Conservation (phyloP, 108 stramenopile species). For the Phaeodactylum tricornutum region DNA sequence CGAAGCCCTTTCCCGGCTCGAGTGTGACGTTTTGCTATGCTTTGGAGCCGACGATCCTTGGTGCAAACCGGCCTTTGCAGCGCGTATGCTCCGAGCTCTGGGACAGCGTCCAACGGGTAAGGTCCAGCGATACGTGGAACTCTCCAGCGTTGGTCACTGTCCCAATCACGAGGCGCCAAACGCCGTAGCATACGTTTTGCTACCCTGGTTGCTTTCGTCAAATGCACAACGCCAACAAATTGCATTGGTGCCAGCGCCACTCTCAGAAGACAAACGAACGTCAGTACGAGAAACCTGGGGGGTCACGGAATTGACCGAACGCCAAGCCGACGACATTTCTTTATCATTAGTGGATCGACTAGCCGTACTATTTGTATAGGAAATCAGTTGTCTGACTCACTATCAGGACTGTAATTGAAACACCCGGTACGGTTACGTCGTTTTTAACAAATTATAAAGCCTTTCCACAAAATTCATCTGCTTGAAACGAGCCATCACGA, state of each 20-base stretch:
- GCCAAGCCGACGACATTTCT: constrained; percentile 28
- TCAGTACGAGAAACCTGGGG: constrained; percentile 52
- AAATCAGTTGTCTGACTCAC: too few species aligned
- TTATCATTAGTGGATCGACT: constrained; percentile 34
- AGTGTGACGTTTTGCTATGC: constrained; percentile 55
- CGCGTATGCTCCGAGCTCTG: constrained; percentile 21
- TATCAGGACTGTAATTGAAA: too few species aligned
- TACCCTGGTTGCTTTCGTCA: constrained; percentile 6
- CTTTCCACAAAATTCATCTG: too few species aligned
- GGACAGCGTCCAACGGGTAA: constrained; percentile 2
- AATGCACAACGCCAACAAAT: background rate
- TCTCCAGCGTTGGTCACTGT: constrained; percentile 73
- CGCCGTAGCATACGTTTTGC: constrained; percentile 42
- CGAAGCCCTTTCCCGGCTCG: constrained; percentile 22
- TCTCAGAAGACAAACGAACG: background rate
- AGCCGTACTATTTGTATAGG: constrained; percentile 19
- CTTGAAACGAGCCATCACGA: too few species aligned
- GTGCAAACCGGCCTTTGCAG: constrained; percentile 39
- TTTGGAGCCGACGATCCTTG: constrained; percentile 76
- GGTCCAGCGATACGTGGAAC: constrained; percentile 46
- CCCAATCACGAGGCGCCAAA: constrained; percentile 76
- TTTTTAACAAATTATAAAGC: too few species aligned
- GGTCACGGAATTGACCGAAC: constrained; percentile 24
- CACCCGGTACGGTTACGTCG: too few species aligned
- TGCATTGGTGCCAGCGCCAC: background rate